Conservation (phyloP, 2,329 filamentous ascomycete species). For the Magnaporthiopsis incrustans region DNA sequence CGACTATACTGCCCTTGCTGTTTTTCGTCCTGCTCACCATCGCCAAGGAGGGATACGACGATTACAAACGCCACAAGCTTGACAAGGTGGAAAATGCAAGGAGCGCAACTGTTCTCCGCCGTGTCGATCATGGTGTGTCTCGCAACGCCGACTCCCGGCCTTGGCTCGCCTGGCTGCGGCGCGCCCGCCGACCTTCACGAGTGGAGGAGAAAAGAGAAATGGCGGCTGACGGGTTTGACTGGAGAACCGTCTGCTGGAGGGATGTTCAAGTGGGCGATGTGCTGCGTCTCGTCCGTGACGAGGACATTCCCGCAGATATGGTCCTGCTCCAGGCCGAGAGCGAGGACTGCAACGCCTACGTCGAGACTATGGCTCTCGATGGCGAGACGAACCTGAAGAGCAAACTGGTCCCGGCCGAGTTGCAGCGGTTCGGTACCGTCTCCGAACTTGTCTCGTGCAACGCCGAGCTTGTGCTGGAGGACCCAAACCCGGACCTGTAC, state of each 20-base stretch:
- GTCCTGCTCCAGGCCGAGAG: conserved; percentile 70
- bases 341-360: conserved; percentile 71
- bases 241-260: conserved; percentile 42
- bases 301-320: conserved; percentile 76
- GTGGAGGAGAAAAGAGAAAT: conserved; percentile 46
- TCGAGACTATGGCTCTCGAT: conserved; percentile 79
- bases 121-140: not conserved
- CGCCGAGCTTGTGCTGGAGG: conserved; percentile 63
- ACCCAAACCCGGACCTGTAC: conserved; percentile 71
- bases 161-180: not conserved
- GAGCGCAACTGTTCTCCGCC: conserved; percentile 35
- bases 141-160: not conserved
- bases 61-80: conserved; percentile 69
- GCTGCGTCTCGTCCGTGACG: conserved; percentile 53
- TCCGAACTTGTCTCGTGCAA: conserved; percentile 43
- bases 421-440: conserved; percentile 49
- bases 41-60: conserved; percentile 80
- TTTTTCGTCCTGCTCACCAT: conserved; percentile 77
- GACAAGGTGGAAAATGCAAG: conserved; percentile 73
- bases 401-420: conserved; percentile 54
- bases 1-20: conserved; percentile 63
- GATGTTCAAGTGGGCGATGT: conserved; percentile 42
- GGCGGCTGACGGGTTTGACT: conserved; percentile 26
- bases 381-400: conserved; percentile 77
- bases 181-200: conserved; percentile 44